phyloP scores from a whole-genome alignment of 306 rosid genomes.

The Vachellia pachyceras region DNA sequence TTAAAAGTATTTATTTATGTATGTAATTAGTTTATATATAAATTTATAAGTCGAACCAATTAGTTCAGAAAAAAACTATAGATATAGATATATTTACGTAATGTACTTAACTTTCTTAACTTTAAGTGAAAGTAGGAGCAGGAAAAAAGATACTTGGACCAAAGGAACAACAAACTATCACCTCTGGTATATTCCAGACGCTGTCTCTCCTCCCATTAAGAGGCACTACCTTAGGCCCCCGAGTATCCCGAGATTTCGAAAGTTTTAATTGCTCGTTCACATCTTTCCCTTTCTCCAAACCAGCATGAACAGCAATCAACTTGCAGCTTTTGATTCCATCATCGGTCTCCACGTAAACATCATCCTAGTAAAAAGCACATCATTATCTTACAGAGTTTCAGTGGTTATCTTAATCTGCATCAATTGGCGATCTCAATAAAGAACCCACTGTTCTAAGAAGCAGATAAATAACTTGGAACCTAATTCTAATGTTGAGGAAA shows the following conservation, averaged over 20 bases:
- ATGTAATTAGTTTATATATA: too few species aligned
- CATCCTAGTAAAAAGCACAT: conserved; percentile 56
- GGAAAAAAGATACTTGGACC: too few species aligned
- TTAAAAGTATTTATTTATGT: too few species aligned
- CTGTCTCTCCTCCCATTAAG: conserved; percentile 68
- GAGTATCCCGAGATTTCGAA: conserved; percentile 72
- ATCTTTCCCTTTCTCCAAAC: conserved; percentile 67
- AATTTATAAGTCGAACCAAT: too few species aligned
- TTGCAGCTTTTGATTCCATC: conserved; percentile 63
- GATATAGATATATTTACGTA: too few species aligned
- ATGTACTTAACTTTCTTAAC: too few species aligned
- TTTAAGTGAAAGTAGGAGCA: too few species aligned
- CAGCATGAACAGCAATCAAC: conserved; percentile 92
- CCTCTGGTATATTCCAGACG: conserved; percentile 88
- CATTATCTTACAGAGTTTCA: conserved; percentile 36
- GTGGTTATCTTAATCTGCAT: conserved; percentile 21
- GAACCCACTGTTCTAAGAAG: conserved; percentile 4
- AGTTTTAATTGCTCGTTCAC: conserved; percentile 69
- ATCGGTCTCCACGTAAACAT: conserved; percentile 66
- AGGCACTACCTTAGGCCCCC: conserved; percentile 63
- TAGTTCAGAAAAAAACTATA: too few species aligned
- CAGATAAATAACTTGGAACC: neutral
- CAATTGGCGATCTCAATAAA: conserved; percentile 30
- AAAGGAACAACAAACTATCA: conserved; percentile 30
- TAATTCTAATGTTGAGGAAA: conserved; percentile 3